phyloP scores from a whole-genome alignment of 2,329 filamentous ascomycete species.

The Chaetomium globosum region DNA sequence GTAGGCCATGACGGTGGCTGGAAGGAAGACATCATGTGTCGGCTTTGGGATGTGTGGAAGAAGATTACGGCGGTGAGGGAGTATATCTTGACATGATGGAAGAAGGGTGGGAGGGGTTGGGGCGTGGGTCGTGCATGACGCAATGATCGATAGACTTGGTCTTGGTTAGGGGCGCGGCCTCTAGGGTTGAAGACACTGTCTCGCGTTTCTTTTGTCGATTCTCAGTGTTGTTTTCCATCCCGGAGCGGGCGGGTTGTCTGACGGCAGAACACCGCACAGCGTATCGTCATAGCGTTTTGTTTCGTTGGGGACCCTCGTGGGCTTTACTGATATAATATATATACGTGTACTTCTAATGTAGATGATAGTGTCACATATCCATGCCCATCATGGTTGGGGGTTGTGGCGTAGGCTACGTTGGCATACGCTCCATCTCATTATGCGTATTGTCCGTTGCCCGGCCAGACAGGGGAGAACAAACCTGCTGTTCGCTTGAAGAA shows the following conservation, averaged over 20 bases:
- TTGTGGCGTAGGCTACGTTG: neutral
- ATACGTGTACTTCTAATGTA: conserved; percentile 6
- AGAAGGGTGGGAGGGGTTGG: neutral
- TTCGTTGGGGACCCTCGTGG: neutral
- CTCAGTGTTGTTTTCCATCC: neutral
- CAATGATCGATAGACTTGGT: conserved; percentile 17
- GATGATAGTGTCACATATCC: neutral
- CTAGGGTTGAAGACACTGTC: neutral
- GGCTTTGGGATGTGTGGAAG: neutral
- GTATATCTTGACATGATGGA: neutral
- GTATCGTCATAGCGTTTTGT: conserved; percentile 14
- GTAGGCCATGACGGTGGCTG: neutral
- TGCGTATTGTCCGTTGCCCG: neutral
- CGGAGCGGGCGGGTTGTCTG: neutral
- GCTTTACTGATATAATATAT: neutral
- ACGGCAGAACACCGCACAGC: conserved; percentile 13
- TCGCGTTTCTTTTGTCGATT: neutral
- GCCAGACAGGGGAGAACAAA: neutral
- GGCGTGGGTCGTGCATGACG: neutral
- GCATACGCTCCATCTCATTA: neutral
- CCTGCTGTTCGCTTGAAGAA: neutral
- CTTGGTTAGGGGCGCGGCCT: neutral
- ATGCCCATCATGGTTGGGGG: neutral
- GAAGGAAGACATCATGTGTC: neutral
- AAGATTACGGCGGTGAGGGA: neutral